These are phyloP conservation scores for Solanum lycopersicoides DNA, from an alignment of 257 asterid genomes.

Conservation along the genomic window DNA sequence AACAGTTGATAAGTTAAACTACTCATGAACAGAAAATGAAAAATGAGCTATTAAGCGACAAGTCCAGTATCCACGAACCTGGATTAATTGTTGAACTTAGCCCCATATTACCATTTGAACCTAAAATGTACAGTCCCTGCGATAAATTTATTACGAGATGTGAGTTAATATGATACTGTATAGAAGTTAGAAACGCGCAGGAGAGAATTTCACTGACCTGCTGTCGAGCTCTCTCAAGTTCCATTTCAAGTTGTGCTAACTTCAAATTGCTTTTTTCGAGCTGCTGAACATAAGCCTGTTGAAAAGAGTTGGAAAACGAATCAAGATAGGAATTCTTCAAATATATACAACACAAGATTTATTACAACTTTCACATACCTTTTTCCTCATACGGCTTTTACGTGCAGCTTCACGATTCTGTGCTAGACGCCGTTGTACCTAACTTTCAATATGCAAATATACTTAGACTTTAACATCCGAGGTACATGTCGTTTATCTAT, in stretches of 20 bases:
- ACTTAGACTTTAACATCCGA: not conserved
- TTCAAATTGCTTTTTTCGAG: slow-evolving; percentile 76
- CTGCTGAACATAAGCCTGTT: slow-evolving; percentile 84
- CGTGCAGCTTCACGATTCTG: slow-evolving; percentile 96
- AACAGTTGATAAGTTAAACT: not conserved
- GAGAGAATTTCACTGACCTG: slow-evolving; percentile 26
- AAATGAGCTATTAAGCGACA: not conserved
- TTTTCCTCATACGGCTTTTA: slow-evolving; percentile 80
- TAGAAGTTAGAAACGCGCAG: not conserved
- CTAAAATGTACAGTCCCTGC: slow-evolving; percentile 56
- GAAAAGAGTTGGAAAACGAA: not conserved
- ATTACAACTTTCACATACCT: slow-evolving; percentile 32
- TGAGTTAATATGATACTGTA: not conserved
- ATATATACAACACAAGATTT: not conserved
- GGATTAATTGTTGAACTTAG: slow-evolving; percentile 37
- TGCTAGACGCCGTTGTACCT: slow-evolving; percentile 79
- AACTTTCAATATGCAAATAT: not conserved
- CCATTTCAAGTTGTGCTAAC: slow-evolving; percentile 78
- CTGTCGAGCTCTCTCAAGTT: slow-evolving; percentile 72
- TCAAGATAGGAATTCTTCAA: not conserved
- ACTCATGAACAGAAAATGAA: not conserved
- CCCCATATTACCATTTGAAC: slow-evolving; percentile 41
- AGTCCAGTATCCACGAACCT: slow-evolving; percentile 22
- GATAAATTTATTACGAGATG: not conserved
- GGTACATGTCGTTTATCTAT: not conserved